These are phyloP conservation scores for Fusarium luffae DNA, from an alignment of 2,329 filamentous ascomycete genomes.

Conservation along the genomic window DNA sequence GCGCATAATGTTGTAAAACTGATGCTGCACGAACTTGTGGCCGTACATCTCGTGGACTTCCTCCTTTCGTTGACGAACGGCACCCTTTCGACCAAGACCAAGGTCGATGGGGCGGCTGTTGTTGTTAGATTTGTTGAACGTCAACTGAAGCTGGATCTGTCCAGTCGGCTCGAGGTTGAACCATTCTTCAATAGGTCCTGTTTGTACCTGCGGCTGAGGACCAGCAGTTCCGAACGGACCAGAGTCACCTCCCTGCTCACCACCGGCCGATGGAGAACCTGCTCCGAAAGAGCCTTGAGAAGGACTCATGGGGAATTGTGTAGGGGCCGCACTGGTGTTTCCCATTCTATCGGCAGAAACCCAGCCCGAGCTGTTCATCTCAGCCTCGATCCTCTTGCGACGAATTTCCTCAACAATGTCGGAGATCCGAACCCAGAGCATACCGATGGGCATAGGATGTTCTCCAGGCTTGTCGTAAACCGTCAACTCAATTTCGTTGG, in stretches of 20 bases:
- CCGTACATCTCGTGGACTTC: slow-evolving; percentile 99
- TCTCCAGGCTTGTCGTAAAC: slow-evolving; percentile 97
- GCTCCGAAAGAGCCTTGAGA: slow-evolving; percentile 57
- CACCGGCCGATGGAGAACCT: slow-evolving; percentile 56
- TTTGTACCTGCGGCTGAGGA: slow-evolving; percentile 63
- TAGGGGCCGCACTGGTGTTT: slow-evolving; percentile 60
- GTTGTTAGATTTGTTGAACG: slow-evolving; percentile 90
- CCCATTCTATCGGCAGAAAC: slow-evolving; percentile 97
- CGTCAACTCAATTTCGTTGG: slow-evolving; percentile 97
- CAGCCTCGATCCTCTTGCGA: slow-evolving; percentile 94
- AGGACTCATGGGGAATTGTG: slow-evolving; percentile 69
- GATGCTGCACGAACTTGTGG: slow-evolving; percentile 98
- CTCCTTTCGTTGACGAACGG: slow-evolving; percentile 96
- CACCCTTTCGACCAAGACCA: slow-evolving; percentile 92
- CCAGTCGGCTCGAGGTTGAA: slow-evolving; percentile 96
- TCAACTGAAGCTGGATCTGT: slow-evolving; percentile 89
- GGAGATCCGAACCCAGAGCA: slow-evolving; percentile 96
- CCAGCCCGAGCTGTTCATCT: slow-evolving; percentile 95
- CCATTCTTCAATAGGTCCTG: slow-evolving; percentile 86
- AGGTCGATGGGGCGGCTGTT: slow-evolving; percentile 86
- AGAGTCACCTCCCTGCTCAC: slow-evolving; percentile 47
- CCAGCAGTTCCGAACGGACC: slow-evolving; percentile 50
- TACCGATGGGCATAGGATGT: slow-evolving; percentile 89
- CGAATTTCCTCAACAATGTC: slow-evolving; percentile 98
- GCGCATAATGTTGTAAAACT: slow-evolving; percentile 99